Percentiles rank a stretch among this genome's conserved stretches.
Evolutionary conservation across 148 eudicot species (phyloP).

Genomic region (Dianthus caryophyllus): DNA sequence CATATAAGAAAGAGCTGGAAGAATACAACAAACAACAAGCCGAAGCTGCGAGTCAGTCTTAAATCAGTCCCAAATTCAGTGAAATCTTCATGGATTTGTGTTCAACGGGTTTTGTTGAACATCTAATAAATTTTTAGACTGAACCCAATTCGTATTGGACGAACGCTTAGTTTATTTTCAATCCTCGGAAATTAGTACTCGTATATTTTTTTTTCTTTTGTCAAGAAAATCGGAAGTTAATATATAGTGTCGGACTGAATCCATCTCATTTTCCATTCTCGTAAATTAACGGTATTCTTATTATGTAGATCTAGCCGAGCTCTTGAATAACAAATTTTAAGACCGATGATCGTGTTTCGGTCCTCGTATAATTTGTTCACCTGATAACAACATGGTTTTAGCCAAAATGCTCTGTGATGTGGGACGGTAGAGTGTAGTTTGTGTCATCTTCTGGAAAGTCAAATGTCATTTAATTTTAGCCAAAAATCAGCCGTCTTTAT

Average conservation of each 20-base stretch:
- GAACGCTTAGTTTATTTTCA: background rate
- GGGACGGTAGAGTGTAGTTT: background rate
- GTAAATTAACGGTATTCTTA: no score
- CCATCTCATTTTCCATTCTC: no score
- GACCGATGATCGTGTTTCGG: no score
- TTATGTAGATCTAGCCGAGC: no score
- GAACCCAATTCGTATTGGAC: background rate
- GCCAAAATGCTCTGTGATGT: background rate
- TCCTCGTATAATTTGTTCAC: background rate
- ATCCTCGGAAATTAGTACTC: no score
- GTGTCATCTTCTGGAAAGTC: background rate
- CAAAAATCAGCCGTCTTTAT: background rate
- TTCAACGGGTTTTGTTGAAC: constrained; percentile 1
- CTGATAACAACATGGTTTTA: background rate
- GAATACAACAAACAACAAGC: constrained; percentile 57
- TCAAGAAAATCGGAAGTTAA: no score
- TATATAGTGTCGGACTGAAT: no score
- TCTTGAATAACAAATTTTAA: no score
- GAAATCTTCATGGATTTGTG: constrained; percentile 3
- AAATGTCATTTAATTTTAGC: background rate
- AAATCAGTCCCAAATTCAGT: background rate
- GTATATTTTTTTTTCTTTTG: no score
- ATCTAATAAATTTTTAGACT: background rate
- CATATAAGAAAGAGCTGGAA: constrained; percentile 78
- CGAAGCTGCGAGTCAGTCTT: background rate